Base-by-base conservation (phyloP, 345 rosid genomes). In the Arabidopsis arenosa region DNA sequence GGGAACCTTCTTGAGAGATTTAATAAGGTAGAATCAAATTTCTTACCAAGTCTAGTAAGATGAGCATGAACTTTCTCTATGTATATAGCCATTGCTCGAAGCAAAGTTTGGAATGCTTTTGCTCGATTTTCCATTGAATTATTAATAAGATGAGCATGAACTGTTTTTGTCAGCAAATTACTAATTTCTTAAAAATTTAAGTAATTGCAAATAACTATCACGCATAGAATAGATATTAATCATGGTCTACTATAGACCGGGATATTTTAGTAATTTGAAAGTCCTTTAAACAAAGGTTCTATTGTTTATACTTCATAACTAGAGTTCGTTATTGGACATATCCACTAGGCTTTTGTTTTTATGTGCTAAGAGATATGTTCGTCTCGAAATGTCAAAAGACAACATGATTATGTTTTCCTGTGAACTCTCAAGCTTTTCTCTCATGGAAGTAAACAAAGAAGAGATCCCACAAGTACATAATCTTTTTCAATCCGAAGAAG, bases 371-470 rank as follows among this genome's bases (percentile, higher is more conserved):
- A 48, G 49, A 35, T 35, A 14, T 45, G 28, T 60, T 60, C 12
- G 39, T 60, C 59, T 60, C 17, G 5, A 52, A 39, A 49, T 73
- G 55, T 40, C 52, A 26, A 52, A 53, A 7, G 47, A 63, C 54
- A 48, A 32, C 57, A 53, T 61, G 33, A 52, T 53, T 62, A 56
- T 54, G 64, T 10, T 23, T 76, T 55, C 57, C 23, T 15, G 33
- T 62, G 73, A 53, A 54, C 59, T 26, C 52, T 55, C 65, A 63
- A 56, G 37, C 75, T 55, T 53, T 37, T 63, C 66, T 63, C 44
- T 63, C 26, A 56, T 70, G 67, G 80, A 70, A n/a, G 54, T 39
- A 56, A 37, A 26, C 65, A 35, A 55, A 77, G 61, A 55, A 57
- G 65, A 57, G 54, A 51, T 33, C 55, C 37, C 51, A 45, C 0